Conservation (phyloP, 2,329 filamentous ascomycete genomes). For the Bretziella fagacearum region DNA sequence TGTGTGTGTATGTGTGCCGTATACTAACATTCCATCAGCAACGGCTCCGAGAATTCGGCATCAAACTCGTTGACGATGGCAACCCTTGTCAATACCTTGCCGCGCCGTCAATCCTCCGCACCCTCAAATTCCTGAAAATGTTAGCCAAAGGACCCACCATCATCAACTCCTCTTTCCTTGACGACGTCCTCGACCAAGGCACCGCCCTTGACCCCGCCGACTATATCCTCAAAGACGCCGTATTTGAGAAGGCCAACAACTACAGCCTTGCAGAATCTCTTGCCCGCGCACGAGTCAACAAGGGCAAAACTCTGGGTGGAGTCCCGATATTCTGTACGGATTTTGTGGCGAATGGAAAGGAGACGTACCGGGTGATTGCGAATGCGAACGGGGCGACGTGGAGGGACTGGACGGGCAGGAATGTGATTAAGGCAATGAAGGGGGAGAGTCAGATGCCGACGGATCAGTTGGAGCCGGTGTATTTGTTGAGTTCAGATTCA, state of each 20-base stretch:
- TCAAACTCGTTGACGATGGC: conserved; percentile 61
- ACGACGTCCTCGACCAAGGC: conserved; percentile 53
- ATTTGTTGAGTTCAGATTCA: conserved; percentile 57
- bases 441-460: conserved; percentile 33
- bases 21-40: conserved; percentile 32
- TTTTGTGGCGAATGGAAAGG: conserved; percentile 60
- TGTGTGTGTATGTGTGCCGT: not conserved
- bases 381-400: conserved; percentile 78
- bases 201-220: conserved; percentile 46
- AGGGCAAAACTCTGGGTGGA: conserved; percentile 55
- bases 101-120: conserved; percentile 72
- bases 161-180: conserved; percentile 62
- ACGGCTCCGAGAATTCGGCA: conserved; percentile 67
- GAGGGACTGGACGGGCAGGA: conserved; percentile 57
- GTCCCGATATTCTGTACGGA: conserved; percentile 74
- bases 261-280: conserved; percentile 54
- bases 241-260: conserved; percentile 53
- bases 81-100: conserved; percentile 69
- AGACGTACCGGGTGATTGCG: conserved; percentile 73
- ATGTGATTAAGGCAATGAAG: conserved; percentile 46
- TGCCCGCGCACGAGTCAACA: conserved; percentile 55
- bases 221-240: conserved; percentile 52
- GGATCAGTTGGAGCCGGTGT: conserved; percentile 55
- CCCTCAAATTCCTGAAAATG: conserved; percentile 82
- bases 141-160: conserved; percentile 66